Evolutionary conservation across 768 basidiomycete species (phyloP), one percentile per base, ranked within the genome.

Genomic region (Tulasnella sp.): DNA sequence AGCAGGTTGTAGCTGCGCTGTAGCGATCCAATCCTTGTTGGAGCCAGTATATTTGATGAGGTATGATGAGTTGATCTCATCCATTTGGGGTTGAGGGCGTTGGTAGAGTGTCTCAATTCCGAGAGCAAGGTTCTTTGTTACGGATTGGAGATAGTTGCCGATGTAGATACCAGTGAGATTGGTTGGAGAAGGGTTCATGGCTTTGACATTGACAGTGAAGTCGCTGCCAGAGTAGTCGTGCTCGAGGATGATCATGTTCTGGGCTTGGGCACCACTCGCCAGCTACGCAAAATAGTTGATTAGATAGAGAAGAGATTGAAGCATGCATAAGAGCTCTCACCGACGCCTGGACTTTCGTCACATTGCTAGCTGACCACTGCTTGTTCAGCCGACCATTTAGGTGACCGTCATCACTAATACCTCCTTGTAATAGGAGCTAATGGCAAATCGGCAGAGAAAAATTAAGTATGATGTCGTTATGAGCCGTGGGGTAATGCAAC

Each of bases 351-450:
- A 86, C 69, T 72, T 98, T 99, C 58, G 90, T 84, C 26, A 89
- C 79, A 69, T 85, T 81, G 49, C 73, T 76, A 1, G 81, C 73
- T 51, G 81, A 78, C 94, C 94, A 97, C 11, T 85, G 87, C 67
- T 91, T 84, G 75, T 97, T 97, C 67, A 88, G 76, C 55, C 94
- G 84, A 42, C 82, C 90, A 63, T 83, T 90, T 56, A 98, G 80
- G 62, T 85, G 88, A 34, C 94, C 94, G 62, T 94, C 90, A 66
- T 96, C 84, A 75, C 98, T 96, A 48, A 98, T 80, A 63, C 85
- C 83, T 61, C 95, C 96, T 78, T 96, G 93, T 67, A 97, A 70
- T 75, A 97, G 87, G 13, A 87, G 75, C 95, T 97, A 65, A n/a
- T 27, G 51, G 38, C 17, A 32, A 50, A 32, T n/a, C n/a, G n/a